Evolutionary conservation across 768 basidiomycete species (phyloP).

Genomic region (Coprinopsis strossmayeri): DNA sequence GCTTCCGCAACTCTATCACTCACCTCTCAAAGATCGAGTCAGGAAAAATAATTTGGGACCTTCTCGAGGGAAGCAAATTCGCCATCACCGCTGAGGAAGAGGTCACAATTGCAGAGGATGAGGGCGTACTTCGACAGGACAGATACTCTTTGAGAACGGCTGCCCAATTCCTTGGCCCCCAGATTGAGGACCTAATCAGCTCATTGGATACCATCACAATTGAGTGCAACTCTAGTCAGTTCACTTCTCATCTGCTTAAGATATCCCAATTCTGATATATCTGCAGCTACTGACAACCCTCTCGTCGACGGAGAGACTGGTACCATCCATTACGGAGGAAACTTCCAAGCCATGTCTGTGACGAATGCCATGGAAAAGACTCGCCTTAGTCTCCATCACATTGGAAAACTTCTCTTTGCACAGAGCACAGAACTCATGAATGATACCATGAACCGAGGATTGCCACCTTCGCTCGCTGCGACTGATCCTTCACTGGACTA

Average conservation of each 20-base stretch:
- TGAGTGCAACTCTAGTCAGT: conserved; percentile 80
- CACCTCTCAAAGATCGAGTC: conserved; percentile 67
- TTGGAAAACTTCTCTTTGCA: conserved; percentile 64
- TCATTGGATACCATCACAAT: conserved; percentile 58
- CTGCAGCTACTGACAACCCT: conserved; percentile 79
- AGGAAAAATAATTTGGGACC: conserved; percentile 59
- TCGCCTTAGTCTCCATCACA: conserved; percentile 61
- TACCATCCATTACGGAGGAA: conserved; percentile 73
- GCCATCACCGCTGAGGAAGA: conserved; percentile 68
- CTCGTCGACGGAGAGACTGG: conserved; percentile 65
- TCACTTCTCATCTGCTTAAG: not conserved
- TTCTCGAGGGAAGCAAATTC: conserved; percentile 64
- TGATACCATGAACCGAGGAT: conserved; percentile 72
- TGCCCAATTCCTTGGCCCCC: conserved; percentile 83
- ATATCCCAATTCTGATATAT: conserved; percentile 7
- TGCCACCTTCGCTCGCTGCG: conserved; percentile 74
- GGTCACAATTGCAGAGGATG: conserved; percentile 64
- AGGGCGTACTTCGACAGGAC: conserved; percentile 73
- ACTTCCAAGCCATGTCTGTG: conserved; percentile 85
- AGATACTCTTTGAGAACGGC: conserved; percentile 70
- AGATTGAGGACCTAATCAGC: conserved; percentile 70
- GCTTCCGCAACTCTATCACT: too few species aligned
- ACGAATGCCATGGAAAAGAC: conserved; percentile 88
- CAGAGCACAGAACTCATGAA: conserved; percentile 70
- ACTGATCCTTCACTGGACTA: conserved; percentile 80